These are phyloP conservation scores for Dioszegia crocea DNA, from an alignment of 768 basidiomycete species.

Conservation along the genomic window DNA sequence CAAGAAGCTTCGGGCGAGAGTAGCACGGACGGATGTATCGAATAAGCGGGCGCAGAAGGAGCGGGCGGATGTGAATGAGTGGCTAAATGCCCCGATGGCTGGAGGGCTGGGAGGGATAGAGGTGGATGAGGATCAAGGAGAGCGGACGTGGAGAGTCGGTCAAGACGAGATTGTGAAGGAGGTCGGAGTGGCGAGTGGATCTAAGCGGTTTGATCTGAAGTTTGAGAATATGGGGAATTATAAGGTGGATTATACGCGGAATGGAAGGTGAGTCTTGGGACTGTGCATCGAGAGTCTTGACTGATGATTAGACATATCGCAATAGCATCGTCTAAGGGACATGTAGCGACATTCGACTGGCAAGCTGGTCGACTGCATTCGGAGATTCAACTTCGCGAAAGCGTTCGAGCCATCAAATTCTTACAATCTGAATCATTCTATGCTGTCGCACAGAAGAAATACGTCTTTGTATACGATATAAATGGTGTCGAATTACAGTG, in stretches of 20 bases:
- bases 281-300: neutral
- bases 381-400: slow-evolving; percentile 79
- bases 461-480: slow-evolving; percentile 91
- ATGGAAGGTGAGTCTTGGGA: slow-evolving; percentile 66
- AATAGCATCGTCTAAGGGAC: slow-evolving; percentile 74
- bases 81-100: slow-evolving; percentile 57
- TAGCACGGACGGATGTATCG: slow-evolving; percentile 58
- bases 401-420: slow-evolving; percentile 87
- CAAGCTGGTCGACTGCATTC: slow-evolving; percentile 76
- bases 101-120: slow-evolving; percentile 66
- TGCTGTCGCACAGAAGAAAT: slow-evolving; percentile 93
- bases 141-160: slow-evolving; percentile 80
- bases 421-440: slow-evolving; percentile 88
- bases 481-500: slow-evolving; percentile 86
- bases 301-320: slow-evolving; percentile 66
- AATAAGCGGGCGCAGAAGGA: slow-evolving; percentile 55
- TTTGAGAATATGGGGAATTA: slow-evolving; percentile 80
- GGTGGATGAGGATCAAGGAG: slow-evolving; percentile 67
- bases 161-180: slow-evolving; percentile 68
- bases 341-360: slow-evolving; percentile 93
- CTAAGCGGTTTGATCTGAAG: slow-evolving; percentile 65
- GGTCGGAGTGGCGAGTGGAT: slow-evolving; percentile 40
- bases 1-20: slow-evolving; percentile 68
- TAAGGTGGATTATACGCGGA: slow-evolving; percentile 75
- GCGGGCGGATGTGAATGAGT: slow-evolving; percentile 51